Conservation (phyloP, 768 basidiomycete species). For the Amylocystis lapponica region DNA sequence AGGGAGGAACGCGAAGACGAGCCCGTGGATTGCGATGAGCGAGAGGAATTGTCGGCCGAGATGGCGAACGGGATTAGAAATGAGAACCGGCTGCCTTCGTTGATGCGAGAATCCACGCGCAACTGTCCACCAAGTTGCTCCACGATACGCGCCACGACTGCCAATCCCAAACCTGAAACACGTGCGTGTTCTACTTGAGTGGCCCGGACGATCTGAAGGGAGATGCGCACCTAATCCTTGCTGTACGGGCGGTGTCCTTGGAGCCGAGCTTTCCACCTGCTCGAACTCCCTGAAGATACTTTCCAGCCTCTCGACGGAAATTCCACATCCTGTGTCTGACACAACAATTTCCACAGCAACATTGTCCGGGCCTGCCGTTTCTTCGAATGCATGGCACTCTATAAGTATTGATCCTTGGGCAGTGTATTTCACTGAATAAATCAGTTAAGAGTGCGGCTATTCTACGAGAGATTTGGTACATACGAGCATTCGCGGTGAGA, state of each 20-base stretch:
- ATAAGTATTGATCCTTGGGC: constrained; percentile 53
- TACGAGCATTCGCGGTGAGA: constrained; percentile 69
- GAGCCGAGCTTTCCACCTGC: constrained; percentile 55
- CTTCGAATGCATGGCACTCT: constrained; percentile 44
- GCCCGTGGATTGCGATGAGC: constrained; percentile 11
- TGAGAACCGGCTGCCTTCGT: constrained; percentile 65
- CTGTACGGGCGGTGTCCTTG: constrained; percentile 21
- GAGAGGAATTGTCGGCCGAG: constrained; percentile 16
- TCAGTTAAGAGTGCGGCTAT: constrained; percentile 1
- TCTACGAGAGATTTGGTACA: constrained; percentile 15
- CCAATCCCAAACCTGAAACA: constrained; percentile 58
- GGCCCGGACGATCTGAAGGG: neutral
- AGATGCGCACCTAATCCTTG: neutral
- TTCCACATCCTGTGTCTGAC: constrained; percentile 70
- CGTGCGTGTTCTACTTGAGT: neutral
- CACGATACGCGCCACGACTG: constrained; percentile 76
- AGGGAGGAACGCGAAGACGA: constrained; percentile 4
- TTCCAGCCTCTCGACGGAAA: constrained; percentile 57
- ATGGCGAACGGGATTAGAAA: constrained; percentile 62
- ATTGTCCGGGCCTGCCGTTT: constrained; percentile 45
- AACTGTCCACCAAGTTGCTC: constrained; percentile 76
- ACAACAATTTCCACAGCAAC: constrained; percentile 65
- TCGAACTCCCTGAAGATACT: constrained; percentile 78
- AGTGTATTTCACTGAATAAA: constrained; percentile 63
- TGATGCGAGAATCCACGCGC: constrained; percentile 66